Evolutionary conservation across 371 early-diverging fungal genomes (phyloP).

Genomic region (Thermomucor indicae-seudaticae): DNA sequence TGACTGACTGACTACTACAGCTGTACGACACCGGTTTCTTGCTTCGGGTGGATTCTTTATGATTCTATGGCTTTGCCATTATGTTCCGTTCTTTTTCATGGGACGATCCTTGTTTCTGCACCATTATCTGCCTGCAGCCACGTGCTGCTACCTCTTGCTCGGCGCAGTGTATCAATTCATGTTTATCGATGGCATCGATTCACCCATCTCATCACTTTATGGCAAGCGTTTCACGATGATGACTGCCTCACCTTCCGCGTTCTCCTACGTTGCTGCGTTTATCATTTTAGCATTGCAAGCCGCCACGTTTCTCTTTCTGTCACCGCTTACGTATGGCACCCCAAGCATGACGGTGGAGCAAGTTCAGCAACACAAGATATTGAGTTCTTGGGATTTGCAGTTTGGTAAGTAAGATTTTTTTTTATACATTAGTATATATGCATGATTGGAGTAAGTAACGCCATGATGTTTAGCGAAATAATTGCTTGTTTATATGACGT

Average conservation of each 20-base stretch:
- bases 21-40: conserved; percentile 57
- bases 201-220: conserved; percentile 45
- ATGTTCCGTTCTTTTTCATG: conserved; percentile 95
- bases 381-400: conserved; percentile 81
- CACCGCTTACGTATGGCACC: conserved; percentile 67
- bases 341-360: conserved; percentile 52
- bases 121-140: conserved; percentile 93
- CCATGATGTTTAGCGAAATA: no score
- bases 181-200: conserved; percentile 57
- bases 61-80: conserved; percentile 87
- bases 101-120: conserved; percentile 95
- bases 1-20: conserved; percentile 10
- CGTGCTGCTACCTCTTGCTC: conserved; percentile 74
- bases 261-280: conserved; percentile 36
- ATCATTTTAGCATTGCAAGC: conserved; percentile 44
- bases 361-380: conserved; percentile 65
- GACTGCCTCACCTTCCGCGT: conserved; percentile 14
- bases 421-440: background rate
- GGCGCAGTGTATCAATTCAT: conserved; percentile 67
- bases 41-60: conserved; percentile 79
- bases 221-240: conserved; percentile 21
- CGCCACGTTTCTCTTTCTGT: conserved; percentile 54
- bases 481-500: no score
- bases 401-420: conserved; percentile 37
- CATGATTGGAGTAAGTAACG: no score